Evolutionary conservation across 2,329 filamentous ascomycete species (phyloP), one percentile per base, ranked within the genome.

Genomic region (Amylocarpus encephaloides): DNA sequence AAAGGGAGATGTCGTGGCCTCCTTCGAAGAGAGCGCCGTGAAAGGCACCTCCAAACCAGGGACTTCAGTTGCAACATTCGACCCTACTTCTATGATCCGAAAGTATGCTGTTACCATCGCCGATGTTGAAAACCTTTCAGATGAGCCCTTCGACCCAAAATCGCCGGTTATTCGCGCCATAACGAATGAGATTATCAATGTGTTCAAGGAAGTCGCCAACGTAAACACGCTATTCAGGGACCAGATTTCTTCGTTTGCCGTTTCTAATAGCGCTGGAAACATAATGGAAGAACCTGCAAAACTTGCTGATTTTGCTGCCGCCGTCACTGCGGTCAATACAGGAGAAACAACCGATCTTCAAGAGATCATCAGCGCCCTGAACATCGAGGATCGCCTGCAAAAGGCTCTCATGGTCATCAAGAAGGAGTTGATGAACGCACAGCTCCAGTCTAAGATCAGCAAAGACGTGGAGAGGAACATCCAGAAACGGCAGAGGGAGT

Each of bases 401-500:
- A 97, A 96, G 70, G 88, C 92, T 0, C 73, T 98, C 2, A 81
- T 92, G 39, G 88, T 97, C 2, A 75, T 98, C 59, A 98, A 98
- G 74, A 97, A 96, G 69, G 93, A 98, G 71, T 80, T 96, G 48
- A 95, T 97, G 86, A 98, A 97, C 61, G 93, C 93, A 0, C 88
- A 97, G 66, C 75, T 98, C 29, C 92, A 96, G 68, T 92, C 88
- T 50, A 98, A 97, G 75, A 97, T 98, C 51, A 89, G 87, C 51
- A 96, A 96, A 71, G 93, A 98, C 65, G 94, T 98, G 15, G 93
- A 97, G 68, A 89, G 82, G 64, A 96, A 95, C 71, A 97, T 98
- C 48, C 91, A 91, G 62, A 97, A 98, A 72, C 85, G 92, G 29
- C 93, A 98, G 68, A 83, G 93, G 46, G 93, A 98, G 66, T 98